Evolutionary conservation across 441 rosid species (phyloP).

Genomic region (Geranium incanum): DNA sequence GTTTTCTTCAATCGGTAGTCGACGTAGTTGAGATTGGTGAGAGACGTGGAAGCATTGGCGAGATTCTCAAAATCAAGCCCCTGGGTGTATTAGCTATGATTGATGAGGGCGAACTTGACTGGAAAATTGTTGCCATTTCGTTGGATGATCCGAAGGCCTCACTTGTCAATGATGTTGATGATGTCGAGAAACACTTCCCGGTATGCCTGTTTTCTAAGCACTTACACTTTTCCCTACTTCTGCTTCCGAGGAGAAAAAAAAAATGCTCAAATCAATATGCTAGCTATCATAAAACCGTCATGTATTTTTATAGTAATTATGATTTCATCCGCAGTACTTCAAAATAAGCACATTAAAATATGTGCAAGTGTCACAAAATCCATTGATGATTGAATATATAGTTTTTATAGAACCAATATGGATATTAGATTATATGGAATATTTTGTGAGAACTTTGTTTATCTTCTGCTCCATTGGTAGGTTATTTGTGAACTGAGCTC

Average conservation of each 20-base stretch:
- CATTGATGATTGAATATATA: neutral
- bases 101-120: slow-evolving; percentile 91
- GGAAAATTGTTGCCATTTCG: slow-evolving; percentile 85
- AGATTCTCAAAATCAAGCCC: slow-evolving; percentile 67
- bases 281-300: neutral
- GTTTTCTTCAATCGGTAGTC: slow-evolving; percentile 34
- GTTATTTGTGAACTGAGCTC: neutral
- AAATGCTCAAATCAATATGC: neutral
- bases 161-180: slow-evolving; percentile 73
- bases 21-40: slow-evolving; percentile 93
- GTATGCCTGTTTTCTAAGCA: slow-evolving; percentile 29
- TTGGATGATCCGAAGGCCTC: slow-evolving; percentile 83
- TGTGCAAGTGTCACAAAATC: neutral
- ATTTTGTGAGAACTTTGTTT: neutral
- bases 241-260: neutral
- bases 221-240: neutral
- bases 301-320: too few relatives aligned
- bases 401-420: neutral
- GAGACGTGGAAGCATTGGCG: slow-evolving; percentile 51
- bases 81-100: slow-evolving; percentile 79
- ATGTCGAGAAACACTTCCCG: slow-evolving; percentile 83
- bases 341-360: neutral
- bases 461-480: neutral
- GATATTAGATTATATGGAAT: neutral
- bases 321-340: neutral